phyloP scores from a whole-genome alignment of 208 protist genomes.

The Acanthamoeba sp. region DNA sequence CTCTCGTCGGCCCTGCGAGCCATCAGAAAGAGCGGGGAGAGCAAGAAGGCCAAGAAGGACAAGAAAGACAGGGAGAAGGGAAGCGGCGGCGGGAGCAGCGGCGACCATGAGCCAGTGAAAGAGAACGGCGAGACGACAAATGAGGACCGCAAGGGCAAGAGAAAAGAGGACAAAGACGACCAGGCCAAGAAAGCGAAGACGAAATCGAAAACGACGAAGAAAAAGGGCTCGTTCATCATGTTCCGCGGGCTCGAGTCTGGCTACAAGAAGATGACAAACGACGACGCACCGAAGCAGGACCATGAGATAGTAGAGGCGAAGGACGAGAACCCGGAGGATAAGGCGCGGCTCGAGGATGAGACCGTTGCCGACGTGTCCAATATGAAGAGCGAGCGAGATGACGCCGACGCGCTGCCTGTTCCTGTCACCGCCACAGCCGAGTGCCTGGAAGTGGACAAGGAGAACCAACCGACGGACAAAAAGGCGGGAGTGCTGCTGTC shows the following conservation, averaged over 20 bases:
- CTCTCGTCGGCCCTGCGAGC: conserved; percentile 43
- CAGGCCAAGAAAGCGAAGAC: not conserved
- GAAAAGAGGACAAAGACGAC: not conserved
- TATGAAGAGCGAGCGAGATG: not conserved
- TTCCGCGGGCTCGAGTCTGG: conserved; percentile 8
- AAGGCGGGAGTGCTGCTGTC: too few species aligned
- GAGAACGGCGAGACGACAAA: not conserved
- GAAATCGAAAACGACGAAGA: not conserved
- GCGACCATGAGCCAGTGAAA: not conserved
- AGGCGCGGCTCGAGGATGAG: not conserved
- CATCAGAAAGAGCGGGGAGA: conserved; percentile 15
- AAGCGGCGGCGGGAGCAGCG: not conserved
- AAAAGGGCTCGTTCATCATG: conserved; percentile 7
- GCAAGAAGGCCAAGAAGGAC: not conserved
- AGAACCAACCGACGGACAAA: too few species aligned
- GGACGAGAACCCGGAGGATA: not conserved
- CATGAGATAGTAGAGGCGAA: not conserved
- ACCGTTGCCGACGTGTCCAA: not conserved
- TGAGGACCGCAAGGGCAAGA: not conserved
- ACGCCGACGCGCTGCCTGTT: not conserved
- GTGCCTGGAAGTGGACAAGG: too few species aligned
- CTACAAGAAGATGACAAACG: not conserved
- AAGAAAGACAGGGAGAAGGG: not conserved
- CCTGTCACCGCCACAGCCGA: too few species aligned
- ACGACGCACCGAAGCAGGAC: not conserved